A percentile compares a stretch with the other conserved stretches of the same genome.
Evolutionary conservation across 306 rosid species (phyloP).

Genomic region (Fragaria ananassa): DNA sequence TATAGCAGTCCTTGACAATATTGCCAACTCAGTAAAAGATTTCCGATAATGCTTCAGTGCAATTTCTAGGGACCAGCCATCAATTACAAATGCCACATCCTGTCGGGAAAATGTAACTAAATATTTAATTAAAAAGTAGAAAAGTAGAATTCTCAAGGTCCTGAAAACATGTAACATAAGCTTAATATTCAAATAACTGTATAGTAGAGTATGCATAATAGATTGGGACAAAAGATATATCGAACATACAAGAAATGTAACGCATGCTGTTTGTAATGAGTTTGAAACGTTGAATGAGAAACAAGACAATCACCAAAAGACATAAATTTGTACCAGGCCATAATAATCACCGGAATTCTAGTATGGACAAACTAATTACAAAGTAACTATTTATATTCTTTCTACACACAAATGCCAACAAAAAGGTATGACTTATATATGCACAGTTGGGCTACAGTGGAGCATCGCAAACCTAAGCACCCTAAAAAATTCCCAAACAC

Average conservation of each 20-base stretch:
- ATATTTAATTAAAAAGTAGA: neutral
- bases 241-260: neutral
- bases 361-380: neutral
- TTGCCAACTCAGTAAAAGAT: conserved; percentile 91
- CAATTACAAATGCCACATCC: conserved; percentile 95
- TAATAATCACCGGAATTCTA: neutral
- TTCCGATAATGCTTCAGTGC: conserved; percentile 80
- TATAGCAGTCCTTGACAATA: conserved; percentile 95
- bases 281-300: neutral
- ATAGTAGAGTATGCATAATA: neutral
- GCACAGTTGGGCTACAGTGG: neutral
- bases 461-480: neutral
- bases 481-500: neutral
- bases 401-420: neutral
- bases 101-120: conserved; percentile 23
- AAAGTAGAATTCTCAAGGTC: neutral
- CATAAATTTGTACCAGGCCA: neutral
- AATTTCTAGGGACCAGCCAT: conserved; percentile 99
- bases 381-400: too few species aligned
- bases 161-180: neutral
- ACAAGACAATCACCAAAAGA: neutral
- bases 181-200: neutral
- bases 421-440: neutral
- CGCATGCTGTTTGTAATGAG: neutral
- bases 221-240: neutral